Conservation (phyloP, 2,329 filamentous ascomycete genomes). For the Alternaria dauci region DNA sequence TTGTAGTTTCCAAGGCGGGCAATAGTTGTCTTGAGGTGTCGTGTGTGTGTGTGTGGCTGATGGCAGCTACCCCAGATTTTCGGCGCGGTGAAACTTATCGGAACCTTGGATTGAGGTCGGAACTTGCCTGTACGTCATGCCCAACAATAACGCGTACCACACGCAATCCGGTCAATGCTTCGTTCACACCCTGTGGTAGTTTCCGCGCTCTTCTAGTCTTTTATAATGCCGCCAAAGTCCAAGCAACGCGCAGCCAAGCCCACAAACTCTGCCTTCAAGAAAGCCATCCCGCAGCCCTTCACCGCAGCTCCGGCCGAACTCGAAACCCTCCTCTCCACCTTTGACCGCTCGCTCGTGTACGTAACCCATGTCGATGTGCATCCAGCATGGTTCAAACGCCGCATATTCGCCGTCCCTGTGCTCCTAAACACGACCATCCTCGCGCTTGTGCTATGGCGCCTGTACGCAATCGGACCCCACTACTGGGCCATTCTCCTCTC, state of each 20-base stretch:
- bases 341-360: constrained; percentile 78
- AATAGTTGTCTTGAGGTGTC: not conserved
- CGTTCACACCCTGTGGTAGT: not conserved
- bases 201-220: not conserved
- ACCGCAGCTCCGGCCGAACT: constrained; percentile 69
- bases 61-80: constrained; percentile 14
- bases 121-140: not conserved
- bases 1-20: not conserved
- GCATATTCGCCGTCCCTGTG: constrained; percentile 82
- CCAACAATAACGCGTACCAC: constrained; percentile 1
- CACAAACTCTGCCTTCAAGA: constrained; percentile 6
- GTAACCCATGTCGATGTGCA: constrained; percentile 82
- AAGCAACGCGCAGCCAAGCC: constrained; percentile 29
- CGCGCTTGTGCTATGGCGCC: constrained; percentile 71
- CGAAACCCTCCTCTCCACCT: constrained; percentile 69
- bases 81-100: constrained; percentile 18
- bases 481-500: constrained; percentile 75
- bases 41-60: not conserved
- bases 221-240: constrained; percentile 32
- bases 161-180: constrained; percentile 8
- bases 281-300: constrained; percentile 63
- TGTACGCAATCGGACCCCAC: constrained; percentile 73
- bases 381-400: constrained; percentile 75
- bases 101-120: constrained; percentile 2
- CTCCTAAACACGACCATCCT: constrained; percentile 76